Base-by-base conservation (phyloP, 768 basidiomycete species). In the Pleurotus djamor region DNA sequence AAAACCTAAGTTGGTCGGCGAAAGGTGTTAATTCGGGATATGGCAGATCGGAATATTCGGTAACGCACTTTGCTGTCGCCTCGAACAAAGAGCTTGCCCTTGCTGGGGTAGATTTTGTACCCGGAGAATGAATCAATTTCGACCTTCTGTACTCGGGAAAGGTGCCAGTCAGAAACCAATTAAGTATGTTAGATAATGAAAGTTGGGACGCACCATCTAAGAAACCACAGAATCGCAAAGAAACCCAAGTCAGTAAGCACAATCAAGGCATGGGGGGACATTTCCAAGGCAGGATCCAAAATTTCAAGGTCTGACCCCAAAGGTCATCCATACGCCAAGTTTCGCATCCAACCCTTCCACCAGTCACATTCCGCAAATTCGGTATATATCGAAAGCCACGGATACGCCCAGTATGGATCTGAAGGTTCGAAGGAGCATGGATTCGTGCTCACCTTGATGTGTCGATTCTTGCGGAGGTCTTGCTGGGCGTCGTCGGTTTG, bases 91-190 rank as follows among this genome's bases (percentile, higher is more conserved):
- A 94, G 85, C 72, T 91, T 92, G 74, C 96, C 96, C 90, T 91
- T 96, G 78, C 87, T 87, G 66, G 96, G 96, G 88, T 98, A 99
- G 83, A 99, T 96, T 71, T 90, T 89, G 86, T 83, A 94, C 69
- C 93, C 92, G 69, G 95, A 96, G 86, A 99, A 98, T 60, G 89
- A 89, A 83, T 98, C 97, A 80, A 94, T 91, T 80, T 98, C 96
- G 83, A 98, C 88, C 88, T 98, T 98, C 91, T 92, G 60, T 60
- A 69, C 74, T 74, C 74, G 52, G 17, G 61, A 51, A 21, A 34
- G 28, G 59, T 58, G 59, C 57, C 37, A 34, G 52, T 71, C 58
- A 68, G 68, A 38, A 56, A 60, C 17, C n/a, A 34, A 4, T 34
- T 38, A 48, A 52, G 12, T n/a, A 6, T 45, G 21, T 1, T 28